Evolutionary conservation across 1,284 basidiomycete species (phyloP), one percentile per base, ranked within the genome.

Genomic region (Fomitopsis palustris): DNA sequence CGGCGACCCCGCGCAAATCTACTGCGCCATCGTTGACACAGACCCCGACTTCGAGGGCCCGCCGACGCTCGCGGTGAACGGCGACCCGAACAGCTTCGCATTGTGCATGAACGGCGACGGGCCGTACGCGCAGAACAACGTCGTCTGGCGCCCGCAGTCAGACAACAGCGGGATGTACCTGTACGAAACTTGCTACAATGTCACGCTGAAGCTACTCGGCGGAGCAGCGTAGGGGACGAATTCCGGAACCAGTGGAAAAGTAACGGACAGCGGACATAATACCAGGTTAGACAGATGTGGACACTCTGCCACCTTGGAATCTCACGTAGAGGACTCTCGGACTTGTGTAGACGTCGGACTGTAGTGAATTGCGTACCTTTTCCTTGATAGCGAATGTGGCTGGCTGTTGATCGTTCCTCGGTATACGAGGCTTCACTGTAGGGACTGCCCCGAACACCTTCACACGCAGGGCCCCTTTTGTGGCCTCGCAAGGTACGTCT

Each of bases 1-100:
- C 31, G 27, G 31, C 6, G 14, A 53, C 31, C 55, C 63, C 2
- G 60, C 58, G 17, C 65, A 58, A 45, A 63, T 63, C 54, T 66
- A 62, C 42, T 70, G 69, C 55, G 68, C 56, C 14, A 62, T 69
- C 51, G 67, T 68, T n/a, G 61, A 65, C 62, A 67, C 60, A 35
- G 66, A 67, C 59, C 65, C 70, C n/a, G 62, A 52, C 49, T 52
- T 61, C 23, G 64, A 66, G 16, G 62, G 65, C 51, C 64, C 58
- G 41, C 68, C 69, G 31, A 58, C 60, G 57, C 68, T 71, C 56
- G 68, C 65, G 3, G 54, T 67, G 33, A 56, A 64, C 55, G 63
- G 61, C 53, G 64, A 65, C 56, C 49, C 60, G 21, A 60, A 62
- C 55, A 52, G 41, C 45, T 69, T 69, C 62, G 59, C 62, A 47